These are phyloP conservation scores for Bimuria novae-zelandiae DNA, from an alignment of 2,329 filamentous ascomycete species.

Conservation along the genomic window DNA sequence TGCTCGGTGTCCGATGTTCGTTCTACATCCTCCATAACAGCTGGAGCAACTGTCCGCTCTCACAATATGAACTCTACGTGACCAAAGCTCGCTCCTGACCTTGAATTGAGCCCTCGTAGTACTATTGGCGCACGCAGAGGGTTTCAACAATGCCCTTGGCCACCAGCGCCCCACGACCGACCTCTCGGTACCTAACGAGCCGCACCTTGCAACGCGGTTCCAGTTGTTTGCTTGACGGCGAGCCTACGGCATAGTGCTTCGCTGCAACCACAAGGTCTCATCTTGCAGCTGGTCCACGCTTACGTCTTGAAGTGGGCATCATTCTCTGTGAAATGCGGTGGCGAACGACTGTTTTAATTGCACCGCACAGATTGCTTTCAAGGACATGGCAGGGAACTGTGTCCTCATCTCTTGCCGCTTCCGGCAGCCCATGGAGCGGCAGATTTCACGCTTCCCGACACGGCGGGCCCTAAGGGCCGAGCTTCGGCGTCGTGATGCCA, in stretches of 20 bases:
- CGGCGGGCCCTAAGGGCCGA: neutral
- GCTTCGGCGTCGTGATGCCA: neutral
- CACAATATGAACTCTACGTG: slow-evolving; percentile 10
- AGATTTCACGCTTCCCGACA: slow-evolving; percentile 1
- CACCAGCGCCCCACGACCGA: slow-evolving; percentile 5
- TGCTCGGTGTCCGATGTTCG: slow-evolving; percentile 22
- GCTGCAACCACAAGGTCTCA: neutral
- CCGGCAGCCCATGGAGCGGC: neutral
- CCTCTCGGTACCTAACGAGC: slow-evolving; percentile 13
- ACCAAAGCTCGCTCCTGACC: slow-evolving; percentile 3
- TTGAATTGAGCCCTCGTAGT: neutral
- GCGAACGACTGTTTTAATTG: neutral
- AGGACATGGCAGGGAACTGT: neutral
- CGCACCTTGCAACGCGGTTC: slow-evolving; percentile 11
- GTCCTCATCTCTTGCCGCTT: slow-evolving; percentile 1
- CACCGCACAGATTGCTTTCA: neutral
- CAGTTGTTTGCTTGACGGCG: neutral
- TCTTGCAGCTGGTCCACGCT: neutral
- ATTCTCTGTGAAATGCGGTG: neutral
- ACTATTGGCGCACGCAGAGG: neutral
- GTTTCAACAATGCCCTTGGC: neutral
- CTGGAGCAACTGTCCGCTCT: slow-evolving; percentile 20
- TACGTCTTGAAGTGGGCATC: neutral
- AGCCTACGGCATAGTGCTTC: neutral
- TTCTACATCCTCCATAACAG: slow-evolving; percentile 26